Conservation (phyloP, 2,329 filamentous ascomycete genomes). For the Calycina herbarum region DNA sequence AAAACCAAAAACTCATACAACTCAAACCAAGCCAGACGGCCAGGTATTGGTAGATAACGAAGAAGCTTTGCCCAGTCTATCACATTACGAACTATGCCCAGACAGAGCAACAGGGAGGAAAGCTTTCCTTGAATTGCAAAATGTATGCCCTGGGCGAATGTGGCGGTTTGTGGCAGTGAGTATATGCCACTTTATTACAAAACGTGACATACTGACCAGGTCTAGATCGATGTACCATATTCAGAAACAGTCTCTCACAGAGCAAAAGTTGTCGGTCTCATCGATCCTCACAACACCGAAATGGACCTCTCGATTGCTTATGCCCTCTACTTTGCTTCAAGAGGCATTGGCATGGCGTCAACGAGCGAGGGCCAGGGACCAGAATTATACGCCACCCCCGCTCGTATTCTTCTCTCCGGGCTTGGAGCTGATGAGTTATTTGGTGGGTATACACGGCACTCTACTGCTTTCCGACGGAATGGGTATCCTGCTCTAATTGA, state of each 20-base stretch:
- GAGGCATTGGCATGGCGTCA: constrained; percentile 56
- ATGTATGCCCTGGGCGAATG: constrained; percentile 64
- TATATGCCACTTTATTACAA: constrained; percentile 18
- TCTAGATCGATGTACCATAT: constrained; percentile 77
- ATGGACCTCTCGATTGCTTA: constrained; percentile 96
- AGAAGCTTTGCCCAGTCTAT: constrained; percentile 3
- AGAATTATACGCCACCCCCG: constrained; percentile 61
- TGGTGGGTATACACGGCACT: constrained; percentile 86
- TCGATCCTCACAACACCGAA: constrained; percentile 93
- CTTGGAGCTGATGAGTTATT: constrained; percentile 96
- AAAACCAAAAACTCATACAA: constrained; percentile 24
- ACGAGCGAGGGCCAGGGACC: constrained; percentile 18
- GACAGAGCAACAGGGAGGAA: constrained; percentile 84
- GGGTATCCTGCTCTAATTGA: constrained; percentile 73
- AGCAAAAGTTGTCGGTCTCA: constrained; percentile 69
- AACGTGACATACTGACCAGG: constrained; percentile 13
- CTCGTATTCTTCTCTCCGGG: constrained; percentile 85
- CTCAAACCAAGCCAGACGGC: constrained; percentile 3
- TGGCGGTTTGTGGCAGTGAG: constrained; percentile 82
- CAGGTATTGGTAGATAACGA: neutral
- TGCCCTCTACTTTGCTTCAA: constrained; percentile 92
- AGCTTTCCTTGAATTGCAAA: constrained; percentile 72
- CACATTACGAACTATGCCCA: constrained; percentile 78
- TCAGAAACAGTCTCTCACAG: constrained; percentile 70
- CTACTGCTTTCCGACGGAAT: constrained; percentile 67